Evolutionary conservation across 306 rosid genomes (phyloP), one percentile per base, ranked within the genome.

Genomic region (Urtica urens): DNA sequence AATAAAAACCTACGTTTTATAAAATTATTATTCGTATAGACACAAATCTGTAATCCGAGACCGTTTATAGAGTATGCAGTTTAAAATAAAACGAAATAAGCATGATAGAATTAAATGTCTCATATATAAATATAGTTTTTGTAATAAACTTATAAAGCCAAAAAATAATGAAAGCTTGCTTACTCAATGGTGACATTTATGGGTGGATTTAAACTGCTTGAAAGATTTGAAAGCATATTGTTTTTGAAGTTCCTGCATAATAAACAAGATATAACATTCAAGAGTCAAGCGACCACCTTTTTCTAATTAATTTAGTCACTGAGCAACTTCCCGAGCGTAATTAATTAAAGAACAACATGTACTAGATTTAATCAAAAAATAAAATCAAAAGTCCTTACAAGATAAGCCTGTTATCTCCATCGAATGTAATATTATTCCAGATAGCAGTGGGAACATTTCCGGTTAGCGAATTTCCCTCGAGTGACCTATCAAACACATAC

Each of bases 151-250:
- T 4, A 30, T 30, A 14, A 20, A 30, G 23, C 23, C 21, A 0
- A 2, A 16, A 21, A 22, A n/a, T n/a, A n/a, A n/a, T n/a, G n/a
- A n/a, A n/a, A n/a, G n/a, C n/a, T n/a, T 28, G 33, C 59, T 39
- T 54, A 54, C 59, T 10, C 10, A 24, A 54, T 25, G 2, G 49
- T 54, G 26, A 54, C 59, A 18, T 54, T 54, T 18, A 26, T 8
- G 41, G 59, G 59, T 25, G 49, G 59, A 54, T 25, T 3, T 3
- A 54, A n/a, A 30, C 42, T 40, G 59, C 49, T 46, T 54, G 59
- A 26, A 16, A 54, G 3, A 40, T 54, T 40, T 18, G 38, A 17
- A 41, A 54, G 49, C 19, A 39, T 38, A 49, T 54, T 54, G 41
- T 54, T 21, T 18, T 39, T n/a, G 18, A 54, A 7, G 27, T 54